A percentile compares a stretch with the other conserved stretches of the same genome.
Evolutionary conservation across 1,284 basidiomycete genomes (phyloP).

Genomic region (Malassezia caprae): DNA sequence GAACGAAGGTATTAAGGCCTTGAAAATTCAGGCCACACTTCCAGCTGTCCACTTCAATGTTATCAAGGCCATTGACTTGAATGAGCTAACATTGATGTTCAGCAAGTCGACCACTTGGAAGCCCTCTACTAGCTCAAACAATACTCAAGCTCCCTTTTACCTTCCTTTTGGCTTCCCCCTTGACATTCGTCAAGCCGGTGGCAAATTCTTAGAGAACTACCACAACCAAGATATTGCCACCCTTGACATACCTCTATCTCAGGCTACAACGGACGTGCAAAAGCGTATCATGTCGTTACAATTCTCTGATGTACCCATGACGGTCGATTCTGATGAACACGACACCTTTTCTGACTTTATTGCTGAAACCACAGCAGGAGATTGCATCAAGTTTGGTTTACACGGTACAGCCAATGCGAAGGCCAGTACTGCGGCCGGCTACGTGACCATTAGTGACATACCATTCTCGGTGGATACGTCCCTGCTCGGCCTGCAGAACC

Average conservation of each 20-base stretch:
- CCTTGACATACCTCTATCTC: slow-evolving; percentile 58
- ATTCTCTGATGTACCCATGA: slow-evolving; percentile 59
- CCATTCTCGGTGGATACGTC: slow-evolving; percentile 59
- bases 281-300: slow-evolving; percentile 58
- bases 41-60: slow-evolving; percentile 61
- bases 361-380: slow-evolving; percentile 57
- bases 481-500: slow-evolving; percentile 61
- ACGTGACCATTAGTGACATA: slow-evolving; percentile 56
- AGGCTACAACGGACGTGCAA: slow-evolving; percentile 58
- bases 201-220: slow-evolving; percentile 58
- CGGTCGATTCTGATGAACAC: slow-evolving; percentile 55
- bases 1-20: slow-evolving; percentile 62
- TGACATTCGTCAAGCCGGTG: slow-evolving; percentile 58
- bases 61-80: slow-evolving; percentile 60
- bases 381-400: slow-evolving; percentile 55
- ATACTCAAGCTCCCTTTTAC: slow-evolving; percentile 58
- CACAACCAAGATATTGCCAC: slow-evolving; percentile 57
- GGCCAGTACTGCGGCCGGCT: slow-evolving; percentile 63
- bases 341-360: slow-evolving; percentile 58
- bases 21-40: slow-evolving; percentile 58
- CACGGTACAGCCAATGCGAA: slow-evolving; percentile 57
- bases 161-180: slow-evolving; percentile 65
- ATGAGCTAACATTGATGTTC: slow-evolving; percentile 60
- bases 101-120: slow-evolving; percentile 52
- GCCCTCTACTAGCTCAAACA: slow-evolving; percentile 58